Conservation (phyloP, 108 stramenopile species). For the Pseudonitzschia multiseries region DNA sequence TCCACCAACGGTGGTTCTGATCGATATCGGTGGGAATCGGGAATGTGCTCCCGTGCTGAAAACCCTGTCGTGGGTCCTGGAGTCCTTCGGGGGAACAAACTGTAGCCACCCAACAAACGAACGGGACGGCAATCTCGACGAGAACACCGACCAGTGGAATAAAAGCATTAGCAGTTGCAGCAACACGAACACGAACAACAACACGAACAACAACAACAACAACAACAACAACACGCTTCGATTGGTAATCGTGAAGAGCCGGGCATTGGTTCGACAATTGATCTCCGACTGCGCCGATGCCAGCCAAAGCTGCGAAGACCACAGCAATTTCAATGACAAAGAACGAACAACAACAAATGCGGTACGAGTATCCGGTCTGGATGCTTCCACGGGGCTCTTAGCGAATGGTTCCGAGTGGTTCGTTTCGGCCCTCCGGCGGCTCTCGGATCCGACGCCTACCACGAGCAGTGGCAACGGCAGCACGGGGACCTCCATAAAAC, state of each 20-base stretch:
- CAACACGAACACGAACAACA: too few species aligned
- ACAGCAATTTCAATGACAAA: neutral
- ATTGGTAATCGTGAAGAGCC: slow-evolving; percentile 73
- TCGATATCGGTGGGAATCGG: slow-evolving; percentile 88
- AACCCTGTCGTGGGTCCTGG: slow-evolving; percentile 71
- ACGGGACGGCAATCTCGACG: too few species aligned
- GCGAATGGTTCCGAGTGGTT: slow-evolving; percentile 39
- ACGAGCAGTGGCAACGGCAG: neutral
- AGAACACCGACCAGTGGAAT: too few species aligned
- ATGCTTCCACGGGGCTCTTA: slow-evolving; percentile 16
- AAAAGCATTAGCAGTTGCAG: too few species aligned
- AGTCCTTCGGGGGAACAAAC: slow-evolving; percentile 37
- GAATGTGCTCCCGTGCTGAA: slow-evolving; percentile 53
- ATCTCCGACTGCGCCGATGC: neutral
- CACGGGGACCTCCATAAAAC: neutral
- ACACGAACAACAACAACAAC: neutral
- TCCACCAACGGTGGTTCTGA: slow-evolving; percentile 52
- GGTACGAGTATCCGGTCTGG: neutral
- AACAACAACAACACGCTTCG: slow-evolving; percentile 24
- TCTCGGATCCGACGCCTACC: neutral
- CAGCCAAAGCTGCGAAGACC: neutral
- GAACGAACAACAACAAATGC: neutral
- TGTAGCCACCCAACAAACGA: too few species aligned
- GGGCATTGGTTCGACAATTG: slow-evolving; percentile 48
- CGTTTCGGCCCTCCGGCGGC: slow-evolving; percentile 11